These are phyloP conservation scores for Neonectria faginata DNA, from an alignment of 2,329 filamentous ascomycete species.

Conservation along the genomic window DNA sequence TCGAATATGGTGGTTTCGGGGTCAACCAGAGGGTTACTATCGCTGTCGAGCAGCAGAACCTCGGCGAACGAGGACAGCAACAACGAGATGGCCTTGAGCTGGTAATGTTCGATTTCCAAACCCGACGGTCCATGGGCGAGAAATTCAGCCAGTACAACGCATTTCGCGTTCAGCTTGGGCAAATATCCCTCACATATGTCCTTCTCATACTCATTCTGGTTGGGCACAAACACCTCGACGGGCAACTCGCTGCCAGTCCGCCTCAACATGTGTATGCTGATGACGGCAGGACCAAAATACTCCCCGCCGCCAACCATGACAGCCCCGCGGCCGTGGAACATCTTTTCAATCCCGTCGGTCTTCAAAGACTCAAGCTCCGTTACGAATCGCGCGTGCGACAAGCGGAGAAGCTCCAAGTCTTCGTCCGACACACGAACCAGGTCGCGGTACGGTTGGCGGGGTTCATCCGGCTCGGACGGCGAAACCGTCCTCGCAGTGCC, in stretches of 20 bases:
- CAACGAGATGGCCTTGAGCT: slow-evolving; percentile 23
- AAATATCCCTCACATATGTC: slow-evolving; percentile 23
- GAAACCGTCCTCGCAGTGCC: slow-evolving; percentile 8
- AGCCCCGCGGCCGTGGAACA: slow-evolving; percentile 21
- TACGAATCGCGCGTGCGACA: slow-evolving; percentile 17
- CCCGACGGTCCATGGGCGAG: not conserved
- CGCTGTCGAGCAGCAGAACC: slow-evolving; percentile 27
- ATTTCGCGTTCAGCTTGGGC: slow-evolving; percentile 24
- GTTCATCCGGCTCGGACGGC: slow-evolving; percentile 8
- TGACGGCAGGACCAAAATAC: slow-evolving; percentile 29
- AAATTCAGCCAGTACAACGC: slow-evolving; percentile 21
- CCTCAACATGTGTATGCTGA: slow-evolving; percentile 29
- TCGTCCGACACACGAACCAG: slow-evolving; percentile 8
- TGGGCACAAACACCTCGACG: slow-evolving; percentile 26
- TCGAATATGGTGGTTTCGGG: slow-evolving; percentile 20
- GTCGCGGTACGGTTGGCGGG: slow-evolving; percentile 14
- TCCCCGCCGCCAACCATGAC: slow-evolving; percentile 31
- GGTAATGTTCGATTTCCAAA: slow-evolving; percentile 22
- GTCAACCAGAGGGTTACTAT: slow-evolving; percentile 27
- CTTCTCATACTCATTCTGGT: slow-evolving; percentile 19
- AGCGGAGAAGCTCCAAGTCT: slow-evolving; percentile 12
- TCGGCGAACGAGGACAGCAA: slow-evolving; percentile 26
- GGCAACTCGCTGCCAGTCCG: slow-evolving; percentile 22
- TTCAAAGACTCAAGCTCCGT: slow-evolving; percentile 4
- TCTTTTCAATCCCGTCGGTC: not conserved